These are phyloP conservation scores for Saprolegnia parasitica DNA, from an alignment of 352 stramenopile species.

Conservation along the genomic window DNA sequence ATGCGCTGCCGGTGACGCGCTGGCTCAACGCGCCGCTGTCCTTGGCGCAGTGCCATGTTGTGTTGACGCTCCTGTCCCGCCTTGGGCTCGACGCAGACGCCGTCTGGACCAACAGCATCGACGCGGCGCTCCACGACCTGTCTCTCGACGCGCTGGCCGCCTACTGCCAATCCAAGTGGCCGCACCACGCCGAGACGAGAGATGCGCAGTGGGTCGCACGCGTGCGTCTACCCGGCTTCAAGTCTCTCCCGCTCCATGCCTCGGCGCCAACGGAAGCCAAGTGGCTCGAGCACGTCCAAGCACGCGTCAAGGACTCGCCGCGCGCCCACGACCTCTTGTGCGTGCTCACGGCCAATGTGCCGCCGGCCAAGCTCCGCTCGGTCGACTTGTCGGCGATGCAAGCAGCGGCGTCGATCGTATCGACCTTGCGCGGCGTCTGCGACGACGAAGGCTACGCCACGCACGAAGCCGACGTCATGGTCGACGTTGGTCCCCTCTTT, in stretches of 20 bases:
- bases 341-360: background rate
- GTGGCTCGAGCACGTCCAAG: slow-evolving; percentile 3
- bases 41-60: background rate
- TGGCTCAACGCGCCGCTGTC: background rate
- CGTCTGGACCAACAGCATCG: background rate
- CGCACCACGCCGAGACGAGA: background rate
- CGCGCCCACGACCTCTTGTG: background rate
- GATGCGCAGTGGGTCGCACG: background rate
- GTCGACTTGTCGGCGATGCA: background rate
- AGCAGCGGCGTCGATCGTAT: slow-evolving; percentile 6
- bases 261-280: background rate
- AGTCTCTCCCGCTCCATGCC: background rate
- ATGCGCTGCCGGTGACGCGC: background rate
- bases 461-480: background rate
- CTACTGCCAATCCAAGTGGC: slow-evolving; percentile 6
- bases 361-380: background rate
- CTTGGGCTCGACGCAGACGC: background rate
- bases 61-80: background rate
- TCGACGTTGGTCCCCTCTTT: slow-evolving; percentile 12
- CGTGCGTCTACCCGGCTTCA: slow-evolving; percentile 1
- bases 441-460: background rate
- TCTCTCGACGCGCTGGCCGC: background rate
- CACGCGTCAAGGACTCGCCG: background rate
- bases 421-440: background rate
- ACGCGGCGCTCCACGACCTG: background rate